Base-by-base conservation (phyloP, 2,329 filamentous ascomycete genomes). In the Penicillium sp. region DNA sequence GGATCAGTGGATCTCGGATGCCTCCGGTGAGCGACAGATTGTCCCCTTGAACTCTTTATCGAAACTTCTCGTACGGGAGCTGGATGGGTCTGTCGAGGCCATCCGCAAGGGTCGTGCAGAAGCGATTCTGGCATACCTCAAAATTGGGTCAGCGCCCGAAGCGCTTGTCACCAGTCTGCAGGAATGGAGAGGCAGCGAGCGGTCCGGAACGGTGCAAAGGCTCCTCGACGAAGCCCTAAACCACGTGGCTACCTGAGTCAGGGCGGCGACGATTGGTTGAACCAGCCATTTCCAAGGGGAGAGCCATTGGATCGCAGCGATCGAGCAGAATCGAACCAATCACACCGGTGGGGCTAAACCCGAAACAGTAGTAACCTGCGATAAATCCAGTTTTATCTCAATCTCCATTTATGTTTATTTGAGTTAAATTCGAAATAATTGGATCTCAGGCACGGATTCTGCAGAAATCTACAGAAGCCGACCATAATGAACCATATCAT, bases 51-150 rank as follows among this genome's bases (percentile, higher is more conserved):
- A 62, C 13, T 56, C 57, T 44, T 57, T 76, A 32, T 68, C 63
- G 9, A 55, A 63, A 29, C 59, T 74, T 39, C 62, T 77, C 24
- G 67, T 66, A 50, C 57, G 59, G 2, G 70, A 75, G 16, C 54
- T 71, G 51, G 70, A 75, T 47, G 60, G 64, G 16, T 64, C 71
- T 38, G 64, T 75, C 10, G 75, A 76, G 57, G 59, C 60, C 32
- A 67, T 73, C 48, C 71, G 75, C 47, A 68, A 60, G 50, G 72
- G 67, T 57, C 73, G 74, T 50, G 74, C 74, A 43, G 66, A 73
- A 45, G 70, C 73, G 10, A 65, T 64, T 34, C 55, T 69, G 43
- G 65, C 66, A 44, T 76, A 71, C 56, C 60, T 71, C 49, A 61
- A 59, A 27, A 48, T 72, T 60, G 59, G 57, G 43, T 39, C 64